Conservation (phyloP, 1,139 yeast species). For the Suhomyces yuchorum region DNA sequence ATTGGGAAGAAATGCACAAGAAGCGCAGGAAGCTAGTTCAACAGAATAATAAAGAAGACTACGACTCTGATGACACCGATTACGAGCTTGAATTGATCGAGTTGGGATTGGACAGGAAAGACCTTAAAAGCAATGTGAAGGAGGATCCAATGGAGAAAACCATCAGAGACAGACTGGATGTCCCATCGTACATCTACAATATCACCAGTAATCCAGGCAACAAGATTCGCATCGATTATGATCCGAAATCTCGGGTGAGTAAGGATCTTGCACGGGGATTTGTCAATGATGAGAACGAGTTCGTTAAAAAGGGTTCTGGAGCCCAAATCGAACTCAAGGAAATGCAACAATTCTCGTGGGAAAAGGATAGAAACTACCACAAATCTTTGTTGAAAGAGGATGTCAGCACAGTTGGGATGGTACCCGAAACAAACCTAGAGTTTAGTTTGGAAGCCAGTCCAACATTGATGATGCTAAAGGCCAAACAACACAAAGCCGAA, state of each 20-base stretch:
- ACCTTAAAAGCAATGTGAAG: constrained; percentile 30
- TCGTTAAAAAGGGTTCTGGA: constrained; percentile 53
- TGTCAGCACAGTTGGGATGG: constrained; percentile 10
- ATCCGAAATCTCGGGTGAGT: constrained; percentile 59
- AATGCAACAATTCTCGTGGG: constrained; percentile 59
- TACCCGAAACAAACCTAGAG: constrained; percentile 40
- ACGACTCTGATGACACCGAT: constrained; percentile 50
- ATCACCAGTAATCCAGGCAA: constrained; percentile 32
- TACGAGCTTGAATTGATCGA: constrained; percentile 53
- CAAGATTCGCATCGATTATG: constrained; percentile 38
- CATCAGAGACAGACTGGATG: constrained; percentile 54
- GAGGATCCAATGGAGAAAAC: constrained; percentile 41
- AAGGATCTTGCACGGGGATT: constrained; percentile 50
- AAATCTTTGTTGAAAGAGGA: constrained; percentile 16
- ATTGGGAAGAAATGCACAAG: constrained; percentile 45
- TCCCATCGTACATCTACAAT: constrained; percentile 51
- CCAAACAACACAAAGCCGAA: constrained; percentile 32
- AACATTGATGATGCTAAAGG: constrained; percentile 52
- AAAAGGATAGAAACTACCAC: constrained; percentile 26
- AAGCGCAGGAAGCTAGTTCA: constrained; percentile 18
- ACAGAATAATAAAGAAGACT: constrained; percentile 19
- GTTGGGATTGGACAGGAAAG: constrained; percentile 38
- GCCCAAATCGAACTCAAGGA: constrained; percentile 53
- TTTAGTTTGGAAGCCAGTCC: constrained; percentile 60
- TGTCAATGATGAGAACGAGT: constrained; percentile 52